Conservation (phyloP, 1,139 yeast species). For the Spathaspora sp. region DNA sequence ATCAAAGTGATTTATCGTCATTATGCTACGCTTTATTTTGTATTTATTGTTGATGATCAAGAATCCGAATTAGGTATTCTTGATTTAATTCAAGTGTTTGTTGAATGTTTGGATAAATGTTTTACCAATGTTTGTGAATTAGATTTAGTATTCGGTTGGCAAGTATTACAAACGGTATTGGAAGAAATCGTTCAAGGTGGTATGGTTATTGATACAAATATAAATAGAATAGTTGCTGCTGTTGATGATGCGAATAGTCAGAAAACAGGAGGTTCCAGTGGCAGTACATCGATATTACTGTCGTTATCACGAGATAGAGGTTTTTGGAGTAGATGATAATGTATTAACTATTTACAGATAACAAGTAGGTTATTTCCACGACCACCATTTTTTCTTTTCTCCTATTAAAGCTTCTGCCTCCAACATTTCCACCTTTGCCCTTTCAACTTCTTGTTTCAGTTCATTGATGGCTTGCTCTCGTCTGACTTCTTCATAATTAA, state of each 20-base stretch:
- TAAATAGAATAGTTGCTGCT: constrained; percentile 77
- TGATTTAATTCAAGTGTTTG: constrained; percentile 95
- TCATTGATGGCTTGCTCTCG: constrained; percentile 45
- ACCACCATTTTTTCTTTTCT: constrained; percentile 24
- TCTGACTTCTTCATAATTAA: constrained; percentile 52
- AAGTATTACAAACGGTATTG: constrained; percentile 85
- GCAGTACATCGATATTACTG: constrained; percentile 36
- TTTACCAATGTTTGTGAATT: constrained; percentile 93
- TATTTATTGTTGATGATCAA: constrained; percentile 92
- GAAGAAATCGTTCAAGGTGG: constrained; percentile 97
- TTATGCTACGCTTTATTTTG: constrained; percentile 92
- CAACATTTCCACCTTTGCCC: constrained; percentile 29
- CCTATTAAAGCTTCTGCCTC: constrained; percentile 29
- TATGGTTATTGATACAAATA: constrained; percentile 96
- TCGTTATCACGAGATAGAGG: constrained; percentile 47
- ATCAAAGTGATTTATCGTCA: constrained; percentile 91
- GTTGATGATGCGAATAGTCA: constrained; percentile 62
- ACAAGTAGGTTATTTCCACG: constrained; percentile 21
- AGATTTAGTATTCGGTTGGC: constrained; percentile 97
- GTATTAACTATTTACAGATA: constrained; percentile 6
- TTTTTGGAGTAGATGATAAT: constrained; percentile 37
- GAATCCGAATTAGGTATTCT: constrained; percentile 92
- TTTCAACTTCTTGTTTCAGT: constrained; percentile 40
- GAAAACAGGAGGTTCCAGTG: constrained; percentile 21
- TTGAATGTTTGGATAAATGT: constrained; percentile 89